phyloP scores from a whole-genome alignment of 2,329 filamentous ascomycete species.

The Cladobotryum protrusum region DNA sequence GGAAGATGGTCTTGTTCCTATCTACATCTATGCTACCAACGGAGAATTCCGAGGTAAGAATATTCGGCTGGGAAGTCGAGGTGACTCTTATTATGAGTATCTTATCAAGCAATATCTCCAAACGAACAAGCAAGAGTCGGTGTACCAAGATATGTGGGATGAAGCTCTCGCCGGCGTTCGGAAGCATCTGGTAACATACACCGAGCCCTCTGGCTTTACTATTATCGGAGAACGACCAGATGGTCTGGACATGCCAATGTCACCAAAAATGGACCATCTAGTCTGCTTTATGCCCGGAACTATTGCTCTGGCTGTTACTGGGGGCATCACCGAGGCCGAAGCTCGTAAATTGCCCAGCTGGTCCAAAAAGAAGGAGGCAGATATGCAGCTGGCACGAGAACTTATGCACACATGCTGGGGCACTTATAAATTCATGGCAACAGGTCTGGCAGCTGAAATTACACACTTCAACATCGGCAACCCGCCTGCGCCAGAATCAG shows the following conservation, averaged over 20 bases:
- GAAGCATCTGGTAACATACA: conserved; percentile 89
- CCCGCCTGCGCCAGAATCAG: conserved; percentile 56
- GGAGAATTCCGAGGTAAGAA: conserved; percentile 78
- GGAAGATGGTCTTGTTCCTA: conserved; percentile 80
- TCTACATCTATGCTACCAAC: conserved; percentile 75
- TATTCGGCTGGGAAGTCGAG: conserved; percentile 85
- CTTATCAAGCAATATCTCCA: conserved; percentile 98
- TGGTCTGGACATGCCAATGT: conserved; percentile 60
- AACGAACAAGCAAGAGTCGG: conserved; percentile 74
- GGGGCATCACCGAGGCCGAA: conserved; percentile 66
- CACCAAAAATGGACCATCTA: conserved; percentile 95
- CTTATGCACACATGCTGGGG: conserved; percentile 97
- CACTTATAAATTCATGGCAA: conserved; percentile 87
- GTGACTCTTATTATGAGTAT: conserved; percentile 98
- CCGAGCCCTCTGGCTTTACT: conserved; percentile 72
- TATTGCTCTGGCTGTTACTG: conserved; percentile 82
- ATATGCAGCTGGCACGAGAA: conserved; percentile 82
- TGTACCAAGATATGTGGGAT: conserved; percentile 92
- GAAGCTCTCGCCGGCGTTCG: conserved; percentile 79
- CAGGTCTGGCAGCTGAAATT: conserved; percentile 91
- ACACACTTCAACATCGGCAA: conserved; percentile 76
- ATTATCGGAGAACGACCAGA: conserved; percentile 79
- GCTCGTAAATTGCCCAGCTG: conserved; percentile 68
- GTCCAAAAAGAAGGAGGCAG: conserved; percentile 73
- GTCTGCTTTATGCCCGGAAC: conserved; percentile 97